These are phyloP conservation scores for Porogramme epimiltina DNA, from an alignment of 1,284 basidiomycete species.

Conservation along the genomic window DNA sequence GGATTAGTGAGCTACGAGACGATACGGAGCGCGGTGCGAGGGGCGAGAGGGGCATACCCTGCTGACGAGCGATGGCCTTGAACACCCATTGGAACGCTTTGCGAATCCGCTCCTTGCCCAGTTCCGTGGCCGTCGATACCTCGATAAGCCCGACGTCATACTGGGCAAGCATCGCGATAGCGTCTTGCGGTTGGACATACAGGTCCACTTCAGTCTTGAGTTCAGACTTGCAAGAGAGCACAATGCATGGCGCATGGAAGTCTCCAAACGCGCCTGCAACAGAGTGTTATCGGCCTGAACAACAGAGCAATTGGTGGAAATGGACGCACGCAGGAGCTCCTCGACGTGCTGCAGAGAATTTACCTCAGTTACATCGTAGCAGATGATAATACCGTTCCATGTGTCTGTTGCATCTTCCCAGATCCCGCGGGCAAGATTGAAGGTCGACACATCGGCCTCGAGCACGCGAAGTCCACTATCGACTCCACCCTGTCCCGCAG, in stretches of 20 bases:
- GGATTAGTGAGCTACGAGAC: not conserved
- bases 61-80: slow-evolving; percentile 55
- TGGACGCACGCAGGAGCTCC: slow-evolving; percentile 58
- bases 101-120: slow-evolving; percentile 63
- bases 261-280: slow-evolving; percentile 54
- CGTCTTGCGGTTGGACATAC: slow-evolving; percentile 37
- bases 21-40: not conserved
- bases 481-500: slow-evolving; percentile 36
- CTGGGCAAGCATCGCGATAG: slow-evolving; percentile 45
- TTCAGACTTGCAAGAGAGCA: slow-evolving; percentile 78
- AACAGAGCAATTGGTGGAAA: not conserved
- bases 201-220: slow-evolving; percentile 54
- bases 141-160: slow-evolving; percentile 75
- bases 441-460: slow-evolving; percentile 49
- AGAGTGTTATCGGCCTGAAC: not conserved
- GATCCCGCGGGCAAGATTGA: slow-evolving; percentile 27
- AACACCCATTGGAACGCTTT: slow-evolving; percentile 68
- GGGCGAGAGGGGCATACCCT: slow-evolving; percentile 42
- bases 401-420: slow-evolving; percentile 51
- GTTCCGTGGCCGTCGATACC: slow-evolving; percentile 51
- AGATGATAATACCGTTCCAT: slow-evolving; percentile 73
- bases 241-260: slow-evolving; percentile 60
- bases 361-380: slow-evolving; percentile 67
- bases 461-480: slow-evolving; percentile 52
- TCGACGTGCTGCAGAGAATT: slow-evolving; percentile 65